These are phyloP conservation scores for Tremellales sp. DNA, from an alignment of 1,284 basidiomycete genomes.

Conservation along the genomic window DNA sequence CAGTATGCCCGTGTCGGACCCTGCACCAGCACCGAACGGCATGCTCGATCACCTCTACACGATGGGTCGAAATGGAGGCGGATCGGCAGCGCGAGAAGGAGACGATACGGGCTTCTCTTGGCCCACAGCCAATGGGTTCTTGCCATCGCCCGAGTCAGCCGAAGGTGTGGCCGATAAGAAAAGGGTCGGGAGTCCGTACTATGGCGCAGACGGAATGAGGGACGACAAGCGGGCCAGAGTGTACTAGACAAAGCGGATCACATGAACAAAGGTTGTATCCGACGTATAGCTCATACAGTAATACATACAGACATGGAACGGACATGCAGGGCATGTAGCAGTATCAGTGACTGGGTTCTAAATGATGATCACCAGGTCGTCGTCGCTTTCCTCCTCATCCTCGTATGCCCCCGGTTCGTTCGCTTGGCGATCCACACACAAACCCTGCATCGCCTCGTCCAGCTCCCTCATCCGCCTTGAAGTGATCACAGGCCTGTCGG, in stretches of 20 bases:
- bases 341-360: no score
- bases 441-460: background rate
- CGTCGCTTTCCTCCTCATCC: background rate
- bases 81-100: background rate
- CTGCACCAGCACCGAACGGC: background rate
- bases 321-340: background rate
- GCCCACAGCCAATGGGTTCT: background rate
- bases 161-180: background rate
- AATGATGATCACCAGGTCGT: background rate
- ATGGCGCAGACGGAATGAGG: background rate
- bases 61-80: background rate
- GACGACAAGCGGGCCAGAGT: background rate
- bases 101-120: slow-evolving; percentile 2
- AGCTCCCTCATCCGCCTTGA: slow-evolving; percentile 4
- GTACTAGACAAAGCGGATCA: background rate
- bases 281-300: background rate
- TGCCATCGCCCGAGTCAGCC: background rate
- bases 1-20: background rate
- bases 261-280: background rate
- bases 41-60: background rate
- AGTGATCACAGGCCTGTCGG: background rate
- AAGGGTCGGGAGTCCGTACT: background rate
- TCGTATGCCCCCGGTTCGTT: background rate
- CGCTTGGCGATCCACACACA: slow-evolving; percentile 1
- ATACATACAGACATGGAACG: background rate